These are phyloP conservation scores for Suillus americanus DNA, from an alignment of 768 basidiomycete species.

Conservation along the genomic window DNA sequence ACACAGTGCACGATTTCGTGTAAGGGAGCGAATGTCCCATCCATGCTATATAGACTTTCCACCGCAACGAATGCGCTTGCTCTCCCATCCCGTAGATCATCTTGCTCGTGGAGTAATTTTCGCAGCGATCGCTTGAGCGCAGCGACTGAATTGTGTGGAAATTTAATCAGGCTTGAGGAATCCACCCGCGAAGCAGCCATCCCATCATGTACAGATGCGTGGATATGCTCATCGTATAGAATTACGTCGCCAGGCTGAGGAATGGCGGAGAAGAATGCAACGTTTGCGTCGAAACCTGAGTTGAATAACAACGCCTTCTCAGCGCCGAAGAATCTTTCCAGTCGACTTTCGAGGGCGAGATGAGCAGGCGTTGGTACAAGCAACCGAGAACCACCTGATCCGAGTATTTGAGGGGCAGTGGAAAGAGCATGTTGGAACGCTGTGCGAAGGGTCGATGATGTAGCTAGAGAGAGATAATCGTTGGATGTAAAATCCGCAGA, in stretches of 20 bases:
- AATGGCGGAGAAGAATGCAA: slow-evolving; percentile 77
- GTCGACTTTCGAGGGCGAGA: slow-evolving; percentile 65
- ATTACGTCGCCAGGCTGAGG: slow-evolving; percentile 79
- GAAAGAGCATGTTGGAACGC: slow-evolving; percentile 58
- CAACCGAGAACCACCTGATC: slow-evolving; percentile 86
- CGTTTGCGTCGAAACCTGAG: slow-evolving; percentile 92
- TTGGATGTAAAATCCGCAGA: slow-evolving; percentile 81
- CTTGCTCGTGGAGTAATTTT: slow-evolving; percentile 37
- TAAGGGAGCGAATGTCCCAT: slow-evolving; percentile 87
- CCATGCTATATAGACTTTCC: slow-evolving; percentile 94
- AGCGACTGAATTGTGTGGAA: slow-evolving; percentile 70
- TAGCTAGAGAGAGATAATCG: slow-evolving; percentile 85
- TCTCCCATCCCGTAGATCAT: slow-evolving; percentile 38
- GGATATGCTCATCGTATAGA: slow-evolving; percentile 84
- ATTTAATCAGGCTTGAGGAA: slow-evolving; percentile 41
- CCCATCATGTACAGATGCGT: slow-evolving; percentile 91
- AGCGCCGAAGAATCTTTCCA: slow-evolving; percentile 61
- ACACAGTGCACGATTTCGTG: slow-evolving; percentile 59
- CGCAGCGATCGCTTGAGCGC: slow-evolving; percentile 47
- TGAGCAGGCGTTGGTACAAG: slow-evolving; percentile 65
- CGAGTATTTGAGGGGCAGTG: slow-evolving; percentile 60
- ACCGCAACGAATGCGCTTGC: slow-evolving; percentile 74
- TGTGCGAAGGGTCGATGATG: slow-evolving; percentile 52
- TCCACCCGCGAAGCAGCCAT: slow-evolving; percentile 62
- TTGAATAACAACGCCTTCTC: slow-evolving; percentile 82